Conservation (phyloP, 352 stramenopile genomes). For the Globisporangium cystogenes region DNA sequence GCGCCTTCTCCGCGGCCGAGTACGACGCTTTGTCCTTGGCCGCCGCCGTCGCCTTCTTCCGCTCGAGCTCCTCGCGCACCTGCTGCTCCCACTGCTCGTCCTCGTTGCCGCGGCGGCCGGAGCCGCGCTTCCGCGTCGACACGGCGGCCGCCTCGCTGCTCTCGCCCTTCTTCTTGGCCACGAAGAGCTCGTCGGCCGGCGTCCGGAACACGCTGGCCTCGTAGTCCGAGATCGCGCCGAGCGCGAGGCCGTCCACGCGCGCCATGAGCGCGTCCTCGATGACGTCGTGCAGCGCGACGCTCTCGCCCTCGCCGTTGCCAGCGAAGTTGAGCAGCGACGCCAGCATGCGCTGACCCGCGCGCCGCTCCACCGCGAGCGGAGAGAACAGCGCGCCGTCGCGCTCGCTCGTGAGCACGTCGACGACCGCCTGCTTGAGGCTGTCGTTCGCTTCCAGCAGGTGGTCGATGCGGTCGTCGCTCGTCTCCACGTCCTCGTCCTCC, state of each 20-base stretch:
- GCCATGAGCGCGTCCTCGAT: conserved; percentile 57
- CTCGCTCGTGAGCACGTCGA: conserved; percentile 37
- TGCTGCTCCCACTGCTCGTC: conserved; percentile 86
- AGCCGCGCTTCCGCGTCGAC: conserved; percentile 26
- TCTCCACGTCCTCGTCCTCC: conserved; percentile 37
- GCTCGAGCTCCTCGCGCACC: conserved; percentile 76
- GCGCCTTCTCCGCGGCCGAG: conserved; percentile 47
- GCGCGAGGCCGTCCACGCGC: conserved; percentile 37
- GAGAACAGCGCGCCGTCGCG: conserved; percentile 55
- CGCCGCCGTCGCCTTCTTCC: conserved; percentile 42
- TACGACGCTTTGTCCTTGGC: conserved; percentile 39
- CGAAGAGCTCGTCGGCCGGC: conserved; percentile 70
- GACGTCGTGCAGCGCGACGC: conserved; percentile 62
- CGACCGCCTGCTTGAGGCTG: conserved; percentile 47
- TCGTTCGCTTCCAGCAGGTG: conserved; percentile 73
- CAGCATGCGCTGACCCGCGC: conserved; percentile 62
- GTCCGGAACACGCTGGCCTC: conserved; percentile 61
- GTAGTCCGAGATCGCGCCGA: conserved; percentile 46
- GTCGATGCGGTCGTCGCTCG: conserved; percentile 65
- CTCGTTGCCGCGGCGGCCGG: conserved; percentile 47
- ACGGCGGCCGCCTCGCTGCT: background rate
- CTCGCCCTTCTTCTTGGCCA: conserved; percentile 44
- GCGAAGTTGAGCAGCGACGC: conserved; percentile 73
- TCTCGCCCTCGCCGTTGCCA: conserved; percentile 74
- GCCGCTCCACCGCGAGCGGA: conserved; percentile 31